These are phyloP conservation scores for Sporisorium graminicola DNA, from an alignment of 1,284 basidiomycete species.

Conservation along the genomic window DNA sequence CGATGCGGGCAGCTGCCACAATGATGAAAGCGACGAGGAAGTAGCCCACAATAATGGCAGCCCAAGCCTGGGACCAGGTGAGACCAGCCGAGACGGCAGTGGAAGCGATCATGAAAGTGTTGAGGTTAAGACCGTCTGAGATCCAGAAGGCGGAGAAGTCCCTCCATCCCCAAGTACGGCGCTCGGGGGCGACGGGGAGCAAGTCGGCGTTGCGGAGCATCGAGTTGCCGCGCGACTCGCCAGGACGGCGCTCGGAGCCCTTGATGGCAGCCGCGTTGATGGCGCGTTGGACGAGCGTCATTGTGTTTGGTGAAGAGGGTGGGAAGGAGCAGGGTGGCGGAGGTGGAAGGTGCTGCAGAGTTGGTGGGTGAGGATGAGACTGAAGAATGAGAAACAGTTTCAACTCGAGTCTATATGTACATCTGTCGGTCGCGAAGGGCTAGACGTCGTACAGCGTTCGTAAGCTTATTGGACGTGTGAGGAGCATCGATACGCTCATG, in stretches of 20 bases:
- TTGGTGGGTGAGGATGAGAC: background rate
- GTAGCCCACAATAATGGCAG: constrained; percentile 75
- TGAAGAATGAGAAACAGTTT: background rate
- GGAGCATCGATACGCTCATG: background rate
- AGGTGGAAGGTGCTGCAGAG: background rate
- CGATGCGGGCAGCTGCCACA: constrained; percentile 82
- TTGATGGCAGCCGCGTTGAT: constrained; percentile 40
- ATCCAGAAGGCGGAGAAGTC: constrained; percentile 65
- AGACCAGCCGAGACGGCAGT: constrained; percentile 52
- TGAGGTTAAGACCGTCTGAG: constrained; percentile 62
- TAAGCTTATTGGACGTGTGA: background rate
- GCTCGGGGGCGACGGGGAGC: constrained; percentile 53
- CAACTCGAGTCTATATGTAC: constrained; percentile 15
- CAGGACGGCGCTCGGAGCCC: constrained; percentile 39
- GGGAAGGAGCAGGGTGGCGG: too few species aligned
- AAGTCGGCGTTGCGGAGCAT: constrained; percentile 59
- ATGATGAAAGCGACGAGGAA: constrained; percentile 80
- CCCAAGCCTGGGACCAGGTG: constrained; percentile 60
- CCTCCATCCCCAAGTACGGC: constrained; percentile 53
- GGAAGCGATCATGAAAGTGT: constrained; percentile 54
- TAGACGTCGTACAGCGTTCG: background rate
- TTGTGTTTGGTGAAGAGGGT: constrained; percentile 5
- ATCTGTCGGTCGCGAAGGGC: background rate
- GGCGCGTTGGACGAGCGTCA: constrained; percentile 33
- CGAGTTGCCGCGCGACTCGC: constrained; percentile 35